Conservation (phyloP, 2,329 filamentous ascomycete genomes). For the Pyricularia pennisetigena region DNA sequence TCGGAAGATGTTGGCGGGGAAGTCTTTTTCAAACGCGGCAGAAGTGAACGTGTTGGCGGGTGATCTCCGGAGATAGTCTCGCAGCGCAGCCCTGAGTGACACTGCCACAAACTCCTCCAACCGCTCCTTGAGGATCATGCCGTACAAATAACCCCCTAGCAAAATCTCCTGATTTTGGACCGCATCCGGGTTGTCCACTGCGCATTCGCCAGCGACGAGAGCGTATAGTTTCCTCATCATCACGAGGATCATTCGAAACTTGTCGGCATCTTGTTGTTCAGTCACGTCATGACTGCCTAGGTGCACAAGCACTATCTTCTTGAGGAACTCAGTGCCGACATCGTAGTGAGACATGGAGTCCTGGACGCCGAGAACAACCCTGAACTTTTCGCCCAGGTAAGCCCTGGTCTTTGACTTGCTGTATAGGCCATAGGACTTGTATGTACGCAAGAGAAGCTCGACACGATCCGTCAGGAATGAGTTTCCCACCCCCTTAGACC, state of each 20-base stretch:
- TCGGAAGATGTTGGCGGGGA: constrained; percentile 65
- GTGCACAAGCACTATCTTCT: constrained; percentile 85
- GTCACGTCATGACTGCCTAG: constrained; percentile 79
- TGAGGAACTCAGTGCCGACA: constrained; percentile 81
- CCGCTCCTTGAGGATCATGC: constrained; percentile 90
- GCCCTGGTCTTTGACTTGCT: constrained; percentile 72
- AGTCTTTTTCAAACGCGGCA: constrained; percentile 68
- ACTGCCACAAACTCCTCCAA: constrained; percentile 75
- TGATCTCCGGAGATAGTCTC: constrained; percentile 46
- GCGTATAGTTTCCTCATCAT: constrained; percentile 96
- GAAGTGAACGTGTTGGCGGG: constrained; percentile 66
- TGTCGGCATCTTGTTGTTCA: constrained; percentile 76
- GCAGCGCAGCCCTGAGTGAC: constrained; percentile 38
- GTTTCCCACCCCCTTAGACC: constrained; percentile 70
- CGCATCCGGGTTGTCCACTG: constrained; percentile 91
- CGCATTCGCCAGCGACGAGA: constrained; percentile 83
- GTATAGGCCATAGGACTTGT: constrained; percentile 83
- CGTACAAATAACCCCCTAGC: constrained; percentile 86
- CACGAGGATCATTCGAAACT: constrained; percentile 88
- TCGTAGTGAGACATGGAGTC: constrained; percentile 81
- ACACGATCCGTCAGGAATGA: constrained; percentile 94
- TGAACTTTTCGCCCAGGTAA: constrained; percentile 85
- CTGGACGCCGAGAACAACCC: constrained; percentile 74
- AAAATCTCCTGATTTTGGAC: constrained; percentile 94
- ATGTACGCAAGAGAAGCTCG: constrained; percentile 83